Evolutionary conservation across 2,329 filamentous ascomycete species (phyloP).

Genomic region (Xylaria sp.): DNA sequence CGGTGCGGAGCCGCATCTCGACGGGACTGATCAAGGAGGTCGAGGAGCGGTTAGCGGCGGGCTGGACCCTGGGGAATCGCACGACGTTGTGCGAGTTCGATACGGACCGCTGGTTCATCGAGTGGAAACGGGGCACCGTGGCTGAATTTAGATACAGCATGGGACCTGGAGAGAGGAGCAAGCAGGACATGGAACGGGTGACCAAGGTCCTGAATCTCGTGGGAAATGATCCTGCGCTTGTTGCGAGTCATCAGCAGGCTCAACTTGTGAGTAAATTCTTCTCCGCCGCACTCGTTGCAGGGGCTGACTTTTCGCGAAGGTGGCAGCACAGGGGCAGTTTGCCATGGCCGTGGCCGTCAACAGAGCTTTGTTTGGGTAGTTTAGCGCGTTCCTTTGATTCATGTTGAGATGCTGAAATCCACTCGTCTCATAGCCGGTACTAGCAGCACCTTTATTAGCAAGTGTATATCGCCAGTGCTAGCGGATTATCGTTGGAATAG

Average conservation of each 20-base stretch:
- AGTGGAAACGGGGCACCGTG: slow-evolving; percentile 30
- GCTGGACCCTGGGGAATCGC: slow-evolving; percentile 32
- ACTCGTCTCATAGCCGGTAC: too few species aligned
- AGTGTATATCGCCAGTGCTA: not conserved
- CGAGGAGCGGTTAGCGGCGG: slow-evolving; percentile 26
- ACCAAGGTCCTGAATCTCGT: slow-evolving; percentile 22
- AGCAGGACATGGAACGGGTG: slow-evolving; percentile 23
- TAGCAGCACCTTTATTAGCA: not conserved
- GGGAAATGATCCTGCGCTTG: slow-evolving; percentile 26
- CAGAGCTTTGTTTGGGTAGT: slow-evolving; percentile 6
- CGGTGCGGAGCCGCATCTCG: slow-evolving; percentile 19
- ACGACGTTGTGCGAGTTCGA: slow-evolving; percentile 27
- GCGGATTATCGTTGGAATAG: too few species aligned
- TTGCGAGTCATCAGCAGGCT: slow-evolving; percentile 25
- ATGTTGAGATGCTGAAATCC: not conserved
- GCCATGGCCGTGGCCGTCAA: slow-evolving; percentile 11
- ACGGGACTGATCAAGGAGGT: slow-evolving; percentile 16
- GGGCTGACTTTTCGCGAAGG: slow-evolving; percentile 3
- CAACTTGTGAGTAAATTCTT: slow-evolving; percentile 22
- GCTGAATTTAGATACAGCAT: slow-evolving; percentile 30
- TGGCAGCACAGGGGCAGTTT: slow-evolving; percentile 15
- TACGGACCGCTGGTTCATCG: slow-evolving; percentile 31
- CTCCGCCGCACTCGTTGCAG: not conserved
- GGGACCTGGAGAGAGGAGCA: slow-evolving; percentile 22
- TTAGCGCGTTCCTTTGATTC: not conserved